These are phyloP conservation scores for Pecoramyces ruminantium DNA, from an alignment of 192 early-diverging fungal species.

Conservation along the genomic window DNA sequence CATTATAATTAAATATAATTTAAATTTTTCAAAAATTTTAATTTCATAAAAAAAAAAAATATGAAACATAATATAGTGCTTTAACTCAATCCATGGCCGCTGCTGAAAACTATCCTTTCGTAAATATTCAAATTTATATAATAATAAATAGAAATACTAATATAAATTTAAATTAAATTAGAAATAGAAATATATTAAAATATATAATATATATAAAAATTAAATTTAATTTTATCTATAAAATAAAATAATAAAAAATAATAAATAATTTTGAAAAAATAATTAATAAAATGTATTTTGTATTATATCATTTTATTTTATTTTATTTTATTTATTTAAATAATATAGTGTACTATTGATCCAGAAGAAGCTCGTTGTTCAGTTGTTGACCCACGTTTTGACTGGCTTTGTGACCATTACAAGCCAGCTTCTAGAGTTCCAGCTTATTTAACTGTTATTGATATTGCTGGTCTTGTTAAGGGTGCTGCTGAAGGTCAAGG, in stretches of 20 bases:
- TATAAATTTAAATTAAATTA: too few relatives aligned
- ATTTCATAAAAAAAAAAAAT: too few relatives aligned
- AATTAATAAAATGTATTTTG: slow-evolving; percentile 1
- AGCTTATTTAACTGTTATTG: slow-evolving; percentile 77
- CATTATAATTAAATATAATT: too few relatives aligned
- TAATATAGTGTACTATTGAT: slow-evolving; percentile 26
- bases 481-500: slow-evolving; percentile 60
- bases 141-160: too few relatives aligned
- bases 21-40: too few relatives aligned
- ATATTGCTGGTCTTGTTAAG: slow-evolving; percentile 97
- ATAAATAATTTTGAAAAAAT: neutral
- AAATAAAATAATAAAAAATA: neutral
- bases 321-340: too few relatives aligned
- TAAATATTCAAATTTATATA: slow-evolving; percentile 54
- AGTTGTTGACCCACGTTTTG: slow-evolving; percentile 79
- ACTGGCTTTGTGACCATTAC: slow-evolving; percentile 56
- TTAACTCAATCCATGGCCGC: slow-evolving; percentile 64
- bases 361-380: slow-evolving; percentile 79
- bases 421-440: slow-evolving; percentile 48
- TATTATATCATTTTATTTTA: slow-evolving; percentile 10
- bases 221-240: slow-evolving; percentile 2
- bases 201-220: too few relatives aligned
- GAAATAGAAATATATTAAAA: too few relatives aligned
- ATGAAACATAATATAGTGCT: slow-evolving; percentile 20
- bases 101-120: slow-evolving; percentile 96